A percentile compares a stretch with the other conserved stretches of the same genome.
Evolutionary conservation across 2,329 filamentous ascomycete genomes (phyloP).

Genomic region (Simplicillium aogashimaense): DNA sequence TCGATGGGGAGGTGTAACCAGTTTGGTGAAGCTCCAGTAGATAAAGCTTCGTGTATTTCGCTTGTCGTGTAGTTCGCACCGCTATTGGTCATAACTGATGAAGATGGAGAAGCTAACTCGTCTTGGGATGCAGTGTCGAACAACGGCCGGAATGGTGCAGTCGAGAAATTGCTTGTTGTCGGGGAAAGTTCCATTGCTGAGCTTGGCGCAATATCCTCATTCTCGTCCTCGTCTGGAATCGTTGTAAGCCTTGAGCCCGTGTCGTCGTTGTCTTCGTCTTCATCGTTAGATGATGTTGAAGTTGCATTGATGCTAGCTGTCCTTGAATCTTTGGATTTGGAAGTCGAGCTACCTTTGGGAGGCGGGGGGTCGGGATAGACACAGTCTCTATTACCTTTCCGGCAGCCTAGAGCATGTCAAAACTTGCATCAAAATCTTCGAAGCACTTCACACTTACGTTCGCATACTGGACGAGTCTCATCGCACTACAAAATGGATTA

Average conservation of each 20-base stretch:
- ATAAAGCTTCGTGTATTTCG: constrained; percentile 1
- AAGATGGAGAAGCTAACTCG: constrained; percentile 10
- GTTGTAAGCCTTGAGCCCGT: constrained; percentile 33
- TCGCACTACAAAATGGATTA: constrained; percentile 59
- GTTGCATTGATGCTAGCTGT: constrained; percentile 31
- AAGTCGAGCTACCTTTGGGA: constrained; percentile 24
- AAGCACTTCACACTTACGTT: constrained; percentile 40
- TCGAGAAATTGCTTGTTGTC: constrained; percentile 20
- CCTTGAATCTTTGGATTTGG: constrained; percentile 27
- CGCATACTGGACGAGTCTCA: constrained; percentile 77
- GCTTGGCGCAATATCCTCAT: constrained; percentile 16
- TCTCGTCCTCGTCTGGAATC: constrained; percentile 46
- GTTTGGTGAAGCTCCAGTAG: constrained; percentile 24
- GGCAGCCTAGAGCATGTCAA: constrained; percentile 55
- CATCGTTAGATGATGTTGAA: constrained; percentile 43
- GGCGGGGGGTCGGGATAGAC: constrained; percentile 67
- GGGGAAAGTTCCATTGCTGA: no score
- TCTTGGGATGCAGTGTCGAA: not conserved
- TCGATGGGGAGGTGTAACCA: constrained; percentile 56
- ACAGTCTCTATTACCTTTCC: constrained; percentile 85
- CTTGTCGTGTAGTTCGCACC: not conserved
- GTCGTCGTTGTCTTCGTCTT: constrained; percentile 10
- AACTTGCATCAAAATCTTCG: constrained; percentile 7
- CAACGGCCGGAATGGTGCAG: constrained; percentile 13
- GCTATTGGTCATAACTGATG: not conserved